Base-by-base conservation (phyloP, 148 eudicot species). In the Camellia granthamiana region DNA sequence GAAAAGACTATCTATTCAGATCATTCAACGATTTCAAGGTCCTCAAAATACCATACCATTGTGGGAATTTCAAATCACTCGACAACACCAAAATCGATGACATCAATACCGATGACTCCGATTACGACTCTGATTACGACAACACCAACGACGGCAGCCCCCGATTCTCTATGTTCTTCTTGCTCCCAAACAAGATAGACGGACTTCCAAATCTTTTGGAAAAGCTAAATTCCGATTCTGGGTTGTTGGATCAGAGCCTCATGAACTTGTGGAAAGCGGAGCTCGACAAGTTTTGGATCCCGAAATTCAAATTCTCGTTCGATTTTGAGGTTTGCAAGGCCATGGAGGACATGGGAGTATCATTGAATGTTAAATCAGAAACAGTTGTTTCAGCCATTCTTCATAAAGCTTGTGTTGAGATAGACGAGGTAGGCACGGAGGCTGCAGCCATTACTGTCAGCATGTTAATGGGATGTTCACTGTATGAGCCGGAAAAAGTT, bases 141-240 rank as follows among this genome's bases (percentile, higher is more conserved):
- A 30, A 30, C 38, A 30, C 38, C 38, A 30, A 30, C 38, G 0
- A 30, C 1, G 38, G 38, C 38, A 30, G 1, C 38, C 38, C 38
- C 38, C 38, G 38, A 0, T 81, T 77, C 67, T 81, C 79, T 0
- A 78, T 84, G 86, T 81, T 78, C 58, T 78, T 84, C 49, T 81
- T 84, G 59, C 84, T 84, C 56, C 84, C 84, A 14, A 4, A 66
- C 8, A 19, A 78, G 62, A 74, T 60, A 4, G 16, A 78, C 18
- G 82, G 84, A 62, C 77, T 84, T 69, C 72, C n/a, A 30, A 11
- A 70, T 44, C 77, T 78, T 42, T 30, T 85, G 5, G 38, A 78
- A 30, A 51, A 21, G 1, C n/a, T 72, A 6, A 66, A 43, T 0
- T 43, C 42, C 13, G 51, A 64, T 10, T 4, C 54, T 0, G 18